Conservation (phyloP, 805 yeast genomes). For the Candida argentea region DNA sequence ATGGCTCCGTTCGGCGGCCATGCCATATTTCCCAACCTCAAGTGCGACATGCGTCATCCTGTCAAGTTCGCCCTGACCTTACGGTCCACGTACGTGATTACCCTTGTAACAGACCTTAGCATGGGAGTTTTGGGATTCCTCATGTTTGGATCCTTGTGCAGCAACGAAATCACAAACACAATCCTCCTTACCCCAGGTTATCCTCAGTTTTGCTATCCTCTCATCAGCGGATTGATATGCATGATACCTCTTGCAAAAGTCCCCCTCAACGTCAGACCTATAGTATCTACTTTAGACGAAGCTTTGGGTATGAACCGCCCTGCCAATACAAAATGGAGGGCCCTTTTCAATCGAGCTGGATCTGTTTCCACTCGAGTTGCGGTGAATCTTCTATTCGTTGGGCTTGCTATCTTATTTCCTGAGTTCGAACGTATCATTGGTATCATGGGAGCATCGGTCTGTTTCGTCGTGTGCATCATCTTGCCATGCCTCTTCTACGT, state of each 20-base stretch:
- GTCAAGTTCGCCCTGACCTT: conserved; percentile 43
- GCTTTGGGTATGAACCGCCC: conserved; percentile 9
- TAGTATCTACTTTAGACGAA: conserved; percentile 28
- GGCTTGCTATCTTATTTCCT: conserved; percentile 20
- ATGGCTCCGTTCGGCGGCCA: conserved; percentile 83
- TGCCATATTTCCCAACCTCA: conserved; percentile 71
- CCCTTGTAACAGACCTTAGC: conserved; percentile 46
- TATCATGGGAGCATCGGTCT: conserved; percentile 31
- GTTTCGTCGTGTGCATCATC: conserved; percentile 30
- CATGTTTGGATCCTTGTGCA: conserved; percentile 66
- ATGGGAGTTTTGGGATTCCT: conserved; percentile 61
- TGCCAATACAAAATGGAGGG: neutral
- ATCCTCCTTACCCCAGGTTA: conserved; percentile 57
- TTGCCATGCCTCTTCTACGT: conserved; percentile 29
- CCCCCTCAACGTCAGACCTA: conserved; percentile 29
- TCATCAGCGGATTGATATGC: conserved; percentile 24
- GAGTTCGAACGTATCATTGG: conserved; percentile 33
- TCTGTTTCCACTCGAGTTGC: conserved; percentile 10
- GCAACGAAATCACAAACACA: conserved; percentile 72
- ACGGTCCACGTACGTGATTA: conserved; percentile 45
- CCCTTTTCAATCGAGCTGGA: neutral
- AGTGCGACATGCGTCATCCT: conserved; percentile 69
- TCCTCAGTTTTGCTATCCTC: conserved; percentile 42
- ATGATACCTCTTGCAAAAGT: conserved; percentile 31
- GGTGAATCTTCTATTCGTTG: conserved; percentile 14